Percentiles rank a stretch among this genome's conserved stretches.
Evolutionary conservation across 2,329 filamentous ascomycete genomes (phyloP).

Genomic region (Cylindrodendrum hubeiense): DNA sequence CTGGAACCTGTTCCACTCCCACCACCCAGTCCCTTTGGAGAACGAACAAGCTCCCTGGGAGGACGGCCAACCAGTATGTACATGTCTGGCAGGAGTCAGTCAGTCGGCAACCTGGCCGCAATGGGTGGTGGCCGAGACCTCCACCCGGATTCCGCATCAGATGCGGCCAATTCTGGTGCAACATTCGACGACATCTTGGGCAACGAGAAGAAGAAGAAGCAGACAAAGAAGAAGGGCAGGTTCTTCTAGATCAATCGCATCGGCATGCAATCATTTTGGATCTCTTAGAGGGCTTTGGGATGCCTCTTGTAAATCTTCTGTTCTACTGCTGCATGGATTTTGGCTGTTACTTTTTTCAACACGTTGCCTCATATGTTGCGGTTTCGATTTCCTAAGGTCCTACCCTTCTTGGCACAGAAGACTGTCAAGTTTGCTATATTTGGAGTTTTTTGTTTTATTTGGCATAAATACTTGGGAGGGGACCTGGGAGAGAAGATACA

Average conservation of each 20-base stretch:
- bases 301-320: conserved; percentile 25
- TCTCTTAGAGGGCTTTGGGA: conserved; percentile 16
- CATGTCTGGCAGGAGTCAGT: conserved; percentile 48
- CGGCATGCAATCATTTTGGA: conserved; percentile 16
- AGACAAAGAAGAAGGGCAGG: conserved; percentile 56
- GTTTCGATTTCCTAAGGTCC: conserved; percentile 3
- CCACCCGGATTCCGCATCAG: conserved; percentile 36
- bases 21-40: conserved; percentile 49
- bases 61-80: conserved; percentile 49
- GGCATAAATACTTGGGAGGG: conserved; percentile 22
- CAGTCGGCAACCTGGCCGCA: conserved; percentile 51
- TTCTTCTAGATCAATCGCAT: conserved; percentile 49
- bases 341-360: conserved; percentile 13
- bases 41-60: conserved; percentile 53
- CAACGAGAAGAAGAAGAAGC: conserved; percentile 46
- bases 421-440: neutral
- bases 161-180: conserved; percentile 47
- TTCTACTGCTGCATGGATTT: conserved; percentile 13
- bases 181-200: conserved; percentile 65
- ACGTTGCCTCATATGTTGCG: conserved; percentile 3
- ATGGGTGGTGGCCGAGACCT: conserved; percentile 34
- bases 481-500: conserved; percentile 29
- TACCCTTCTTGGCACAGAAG: conserved; percentile 6
- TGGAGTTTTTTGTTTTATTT: neutral
- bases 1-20: conserved; percentile 57